Evolutionary conservation across 768 basidiomycete genomes (phyloP).

Genomic region (Serendipita indica): DNA sequence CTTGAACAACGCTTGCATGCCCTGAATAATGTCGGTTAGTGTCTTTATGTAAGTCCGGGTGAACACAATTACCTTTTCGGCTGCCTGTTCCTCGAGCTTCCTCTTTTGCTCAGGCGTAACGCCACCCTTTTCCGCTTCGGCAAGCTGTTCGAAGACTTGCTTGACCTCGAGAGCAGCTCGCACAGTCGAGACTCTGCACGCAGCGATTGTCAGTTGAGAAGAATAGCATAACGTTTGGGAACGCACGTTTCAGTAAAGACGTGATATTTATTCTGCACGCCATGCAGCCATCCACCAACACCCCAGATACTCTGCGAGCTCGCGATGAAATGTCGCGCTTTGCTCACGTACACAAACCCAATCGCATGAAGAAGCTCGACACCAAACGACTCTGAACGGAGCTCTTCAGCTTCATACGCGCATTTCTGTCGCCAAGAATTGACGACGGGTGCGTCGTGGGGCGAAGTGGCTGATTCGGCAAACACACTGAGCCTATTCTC

Average conservation of each 20-base stretch:
- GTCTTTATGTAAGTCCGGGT: background rate
- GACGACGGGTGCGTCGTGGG: constrained; percentile 53
- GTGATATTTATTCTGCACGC: constrained; percentile 83
- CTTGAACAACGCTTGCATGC: constrained; percentile 81
- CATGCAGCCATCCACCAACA: constrained; percentile 86
- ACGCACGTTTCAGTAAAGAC: constrained; percentile 85
- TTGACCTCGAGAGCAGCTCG: constrained; percentile 82
- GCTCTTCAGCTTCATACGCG: constrained; percentile 71
- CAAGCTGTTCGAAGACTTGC: constrained; percentile 79
- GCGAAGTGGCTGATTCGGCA: constrained; percentile 64
- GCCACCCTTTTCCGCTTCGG: constrained; percentile 78
- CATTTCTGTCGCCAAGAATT: constrained; percentile 65
- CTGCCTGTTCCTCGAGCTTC: constrained; percentile 78
- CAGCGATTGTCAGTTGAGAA: background rate
- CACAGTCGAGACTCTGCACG: constrained; percentile 58
- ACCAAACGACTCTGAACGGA: constrained; percentile 77
- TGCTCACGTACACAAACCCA: constrained; percentile 71
- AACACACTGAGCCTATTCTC: constrained; percentile 75
- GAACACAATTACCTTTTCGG: constrained; percentile 44
- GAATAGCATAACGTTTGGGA: background rate
- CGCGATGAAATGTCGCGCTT: constrained; percentile 71
- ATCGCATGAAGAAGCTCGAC: constrained; percentile 73
- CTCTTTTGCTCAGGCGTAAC: constrained; percentile 63
- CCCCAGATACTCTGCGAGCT: constrained; percentile 55
- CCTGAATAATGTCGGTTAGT: constrained; percentile 21